Base-by-base conservation (phyloP, 805 yeast genomes). In the Wickerhamiella dianesei region DNA sequence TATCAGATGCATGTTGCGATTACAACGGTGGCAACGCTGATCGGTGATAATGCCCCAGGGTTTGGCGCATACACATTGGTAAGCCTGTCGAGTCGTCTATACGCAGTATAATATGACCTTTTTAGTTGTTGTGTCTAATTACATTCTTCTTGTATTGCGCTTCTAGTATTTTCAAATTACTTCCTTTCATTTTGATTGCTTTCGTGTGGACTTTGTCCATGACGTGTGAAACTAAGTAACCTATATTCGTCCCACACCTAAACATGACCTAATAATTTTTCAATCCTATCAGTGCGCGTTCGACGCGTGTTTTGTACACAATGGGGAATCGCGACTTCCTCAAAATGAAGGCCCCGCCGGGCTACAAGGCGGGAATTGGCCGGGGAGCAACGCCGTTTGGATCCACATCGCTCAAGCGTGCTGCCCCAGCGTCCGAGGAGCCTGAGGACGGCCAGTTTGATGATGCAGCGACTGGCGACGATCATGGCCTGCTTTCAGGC, bases 301-400 rank as follows among this genome's bases (percentile, higher is more conserved):
- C 32, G 12, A 6, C 32, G 32, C 32, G 32, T 25, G 32, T 25
- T 25, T 6, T 25, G 6, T 25, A 6, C 6, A 12, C 32, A 6
- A 25, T 25, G 32, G 32, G 32, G 32, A 25, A 25, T 12, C 32
- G 32, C 12, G 60, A 61, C 50, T 92, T 92, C 63, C 67, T 89
- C 43, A 86, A 82, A 58, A 85, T 82, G 65, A 77, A 78, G 50
- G 81, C 97, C 1, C 98, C 98, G 0, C 75, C 81, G 1, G 94
- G 94, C 4, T 89, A 89, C 59, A 74, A 87, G 37, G 82, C 97
- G 2, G 98, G 98, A 21, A 64, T 87, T 5, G 97, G 96, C 0
- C 71, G 98, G 59, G 98, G 98, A 21, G 97, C 96, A 1, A 75
- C 84, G 1, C 97, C 96, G 3, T 88, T 92, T 63, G 19, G 39